Conservation (phyloP, 805 yeast genomes). For the Cyberlindnera euphorbiiphila region DNA sequence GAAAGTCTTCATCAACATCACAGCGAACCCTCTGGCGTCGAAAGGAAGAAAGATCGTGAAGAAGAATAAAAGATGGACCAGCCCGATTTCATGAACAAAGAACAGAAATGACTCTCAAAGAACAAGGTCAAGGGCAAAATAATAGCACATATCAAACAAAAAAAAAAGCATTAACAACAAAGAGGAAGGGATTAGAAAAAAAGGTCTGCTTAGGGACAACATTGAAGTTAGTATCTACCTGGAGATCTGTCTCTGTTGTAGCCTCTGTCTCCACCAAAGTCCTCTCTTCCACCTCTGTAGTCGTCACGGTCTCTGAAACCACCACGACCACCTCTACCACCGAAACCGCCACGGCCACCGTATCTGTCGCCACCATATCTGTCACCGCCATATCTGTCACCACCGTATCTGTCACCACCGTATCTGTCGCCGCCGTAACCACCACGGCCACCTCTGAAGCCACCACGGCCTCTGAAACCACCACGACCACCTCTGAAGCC, state of each 20-base stretch:
- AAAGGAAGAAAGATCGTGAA: too few relatives aligned
- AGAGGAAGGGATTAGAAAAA: neutral
- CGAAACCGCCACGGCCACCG: conserved; percentile 40
- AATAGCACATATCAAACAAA: neutral
- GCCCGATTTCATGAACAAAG: too few relatives aligned
- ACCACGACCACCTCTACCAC: conserved; percentile 43
- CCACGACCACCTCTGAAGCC: conserved; percentile 35
- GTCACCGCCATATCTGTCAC: conserved; percentile 18
- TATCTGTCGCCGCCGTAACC: conserved; percentile 38
- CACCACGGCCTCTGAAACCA: conserved; percentile 39
- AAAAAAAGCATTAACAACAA: neutral
- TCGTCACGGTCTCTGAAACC: conserved; percentile 38
- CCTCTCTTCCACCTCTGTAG: conserved; percentile 32
- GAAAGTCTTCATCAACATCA: too few relatives aligned
- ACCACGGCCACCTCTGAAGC: conserved; percentile 39
- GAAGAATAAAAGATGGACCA: too few relatives aligned
- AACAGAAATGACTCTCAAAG: too few relatives aligned
- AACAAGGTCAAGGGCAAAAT: too few relatives aligned
- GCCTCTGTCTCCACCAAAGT: conserved; percentile 35
- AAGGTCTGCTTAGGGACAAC: too few relatives aligned
- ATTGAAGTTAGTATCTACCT: conserved; percentile 65
- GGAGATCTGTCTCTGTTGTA: conserved; percentile 70
- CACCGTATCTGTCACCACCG: conserved; percentile 31
- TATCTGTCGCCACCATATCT: conserved; percentile 38
- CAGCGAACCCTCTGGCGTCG: too few relatives aligned